Conservation (phyloP, 2,329 filamentous ascomycete genomes). For the Fusarium sp. region DNA sequence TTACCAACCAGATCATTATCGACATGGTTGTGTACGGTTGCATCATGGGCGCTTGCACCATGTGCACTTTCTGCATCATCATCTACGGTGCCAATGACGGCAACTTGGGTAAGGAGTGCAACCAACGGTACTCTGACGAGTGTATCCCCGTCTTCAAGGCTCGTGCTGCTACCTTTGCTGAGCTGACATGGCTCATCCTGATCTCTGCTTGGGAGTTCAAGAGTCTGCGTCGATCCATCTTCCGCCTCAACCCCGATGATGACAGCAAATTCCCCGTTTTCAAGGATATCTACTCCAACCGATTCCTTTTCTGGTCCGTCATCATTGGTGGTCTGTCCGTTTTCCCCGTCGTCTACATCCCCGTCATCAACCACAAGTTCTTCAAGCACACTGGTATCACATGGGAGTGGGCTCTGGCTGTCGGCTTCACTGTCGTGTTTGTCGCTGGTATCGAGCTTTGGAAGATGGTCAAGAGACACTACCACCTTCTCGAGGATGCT, state of each 20-base stretch:
- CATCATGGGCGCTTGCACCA: constrained; percentile 79
- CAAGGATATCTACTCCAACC: constrained; percentile 75
- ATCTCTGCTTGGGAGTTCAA: constrained; percentile 85
- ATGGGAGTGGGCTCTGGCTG: constrained; percentile 81
- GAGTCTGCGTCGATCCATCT: constrained; percentile 77
- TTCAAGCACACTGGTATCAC: constrained; percentile 79
- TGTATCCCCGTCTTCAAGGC: constrained; percentile 76
- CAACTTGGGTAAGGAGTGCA: constrained; percentile 71
- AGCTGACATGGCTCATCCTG: constrained; percentile 79
- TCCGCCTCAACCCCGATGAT: constrained; percentile 71
- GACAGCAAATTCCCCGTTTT: constrained; percentile 65
- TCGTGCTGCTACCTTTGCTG: constrained; percentile 78
- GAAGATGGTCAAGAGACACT: constrained; percentile 75
- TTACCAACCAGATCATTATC: constrained; percentile 80
- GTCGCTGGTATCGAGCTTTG: constrained; percentile 76
- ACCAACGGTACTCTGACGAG: constrained; percentile 65
- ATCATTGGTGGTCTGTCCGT: constrained; percentile 70
- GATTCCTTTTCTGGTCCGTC: constrained; percentile 77
- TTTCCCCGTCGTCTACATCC: constrained; percentile 79
- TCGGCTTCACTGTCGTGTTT: constrained; percentile 73
- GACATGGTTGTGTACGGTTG: constrained; percentile 85
- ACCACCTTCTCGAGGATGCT: constrained; percentile 64
- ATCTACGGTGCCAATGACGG: constrained; percentile 68
- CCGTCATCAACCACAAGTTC: constrained; percentile 74
- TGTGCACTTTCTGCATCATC: constrained; percentile 74